Evolutionary conservation across 2,329 filamentous ascomycete genomes (phyloP).

Genomic region (Aspergillus sergii): DNA sequence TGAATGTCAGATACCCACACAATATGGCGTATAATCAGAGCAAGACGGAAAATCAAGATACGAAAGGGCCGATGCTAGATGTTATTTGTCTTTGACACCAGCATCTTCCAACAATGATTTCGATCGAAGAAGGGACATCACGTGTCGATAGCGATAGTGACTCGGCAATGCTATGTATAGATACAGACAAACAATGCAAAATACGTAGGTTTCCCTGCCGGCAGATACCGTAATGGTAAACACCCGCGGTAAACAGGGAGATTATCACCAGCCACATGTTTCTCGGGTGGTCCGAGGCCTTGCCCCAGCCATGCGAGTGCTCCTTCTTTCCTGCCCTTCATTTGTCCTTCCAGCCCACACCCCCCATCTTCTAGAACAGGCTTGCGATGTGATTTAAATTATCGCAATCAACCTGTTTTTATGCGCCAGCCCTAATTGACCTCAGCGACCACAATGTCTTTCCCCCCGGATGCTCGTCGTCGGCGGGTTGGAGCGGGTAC

Average conservation of each 20-base stretch:
- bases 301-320: slow-evolving; percentile 25
- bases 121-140: background rate
- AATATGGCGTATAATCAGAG: background rate
- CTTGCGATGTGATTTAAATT: slow-evolving; percentile 37
- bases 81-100: no score
- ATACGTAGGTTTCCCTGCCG: background rate
- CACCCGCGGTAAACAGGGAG: slow-evolving; percentile 29
- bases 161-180: background rate
- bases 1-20: no score
- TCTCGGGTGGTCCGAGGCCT: slow-evolving; percentile 38
- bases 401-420: slow-evolving; percentile 27
- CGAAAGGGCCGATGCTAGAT: no score
- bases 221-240: slow-evolving; percentile 19
- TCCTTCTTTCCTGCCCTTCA: slow-evolving; percentile 23
- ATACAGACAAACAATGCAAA: background rate
- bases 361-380: slow-evolving; percentile 20
- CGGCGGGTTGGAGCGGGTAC: slow-evolving; percentile 40
- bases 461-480: slow-evolving; percentile 41
- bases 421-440: slow-evolving; percentile 32
- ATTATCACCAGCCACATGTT: slow-evolving; percentile 45
- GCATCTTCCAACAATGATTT: background rate
- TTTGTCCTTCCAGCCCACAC: slow-evolving; percentile 13
- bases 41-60: no score
- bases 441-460: slow-evolving; percentile 41
- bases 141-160: background rate